Base-by-base conservation (phyloP, 1,284 basidiomycete genomes). In the Ceraceosorus bombacis region DNA sequence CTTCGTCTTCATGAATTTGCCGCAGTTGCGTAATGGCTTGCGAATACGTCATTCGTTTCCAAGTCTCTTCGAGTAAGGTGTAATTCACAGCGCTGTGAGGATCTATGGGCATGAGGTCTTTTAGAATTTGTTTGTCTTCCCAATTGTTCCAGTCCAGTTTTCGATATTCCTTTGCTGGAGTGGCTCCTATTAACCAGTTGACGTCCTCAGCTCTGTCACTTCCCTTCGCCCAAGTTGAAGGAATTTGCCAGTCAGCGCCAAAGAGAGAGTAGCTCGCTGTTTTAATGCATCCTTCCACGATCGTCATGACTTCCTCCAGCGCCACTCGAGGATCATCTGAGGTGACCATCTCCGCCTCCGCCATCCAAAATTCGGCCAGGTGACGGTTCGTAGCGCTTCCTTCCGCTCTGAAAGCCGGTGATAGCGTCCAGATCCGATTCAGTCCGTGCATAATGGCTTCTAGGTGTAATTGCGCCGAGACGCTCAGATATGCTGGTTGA, bases 341-440 rank as follows among this genome's bases (percentile, higher is more conserved):
- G 10, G 59, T 61, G 3, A 40, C 17, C 58, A 71, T 58, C 39
- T 77, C 94, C 0, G 88, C 91, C 79, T 99, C 94, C 59, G 95
- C 83, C 94, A 98, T 98, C 89, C 90, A 95, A 78, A 98, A 99
- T 77, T 99, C 95, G 53, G 90, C 85, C 6, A 99, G 83, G 78
- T 99, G 94, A n/a, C 94, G 83, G 54, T 85, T 85, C 1, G 94
- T 97, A 68, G 87, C 83, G 4, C 86, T 88, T 6, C 85, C 85
- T 73, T 99, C 94, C 15, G 94, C 94, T 17, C 94, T 86, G 79
- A 98, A 99, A 61, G 86, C 86, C 0, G 94, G 93, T 0, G 88
- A 87, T 27, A 96, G 83, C 0, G 91, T 92, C 81, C 92, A 99
- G 0, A 90, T 88, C 38, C 92, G 84, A 0, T 86, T 83, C 12